Base-by-base conservation (phyloP, 2,329 filamentous ascomycete genomes). In the Penicillium sp. region DNA sequence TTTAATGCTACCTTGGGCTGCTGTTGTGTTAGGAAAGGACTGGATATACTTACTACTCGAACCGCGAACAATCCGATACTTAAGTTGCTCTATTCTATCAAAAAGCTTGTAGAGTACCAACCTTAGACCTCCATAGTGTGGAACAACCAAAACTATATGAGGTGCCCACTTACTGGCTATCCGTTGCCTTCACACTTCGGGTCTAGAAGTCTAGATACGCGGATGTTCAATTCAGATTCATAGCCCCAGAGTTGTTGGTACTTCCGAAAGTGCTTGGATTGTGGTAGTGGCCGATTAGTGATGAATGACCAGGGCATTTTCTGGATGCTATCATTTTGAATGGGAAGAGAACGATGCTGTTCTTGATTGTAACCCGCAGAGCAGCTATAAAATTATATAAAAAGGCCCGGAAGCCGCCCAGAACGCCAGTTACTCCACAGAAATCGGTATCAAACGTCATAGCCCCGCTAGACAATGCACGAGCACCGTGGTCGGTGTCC, bases 401-500 rank as follows among this genome's bases (percentile, higher is more conserved):
- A 10, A 27, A 32, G 4, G 6, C 16, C 12, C 31, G 18, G 16
- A 27, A 21, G 15, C 21, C 29, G 15, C 38, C 48, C 18, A 34
- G 29, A 47, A 32, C 50, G 50, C 50, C 50, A 40, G 7, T 25
- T 39, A 46, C 47, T 34, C 40, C 52, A 8, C n/a, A 21, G 35
- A 32, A 25, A 31, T 34, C 42, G 41, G 37, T 51, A 54, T 45
- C 47, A 39, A 50, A 39, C 21, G 29, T 46, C 45, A 38, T 49
- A 46, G 16, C 37, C 47, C 29, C 48, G 48, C 48, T 50, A 50
- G 21, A 16, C 40, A 45, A 49, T 45, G 48, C 46, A 50, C 16
- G 41, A n/a, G 13, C 27, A 48, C 37, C 10, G 31, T 13, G 2
- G 16, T 16, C 21, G 8, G 38, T 45, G 29, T 27, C 48, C 29